A percentile compares a stretch with the other conserved stretches of the same genome.
Evolutionary conservation across 257 asterid species (phyloP).

Genomic region (Haberlea rhodopensis): DNA sequence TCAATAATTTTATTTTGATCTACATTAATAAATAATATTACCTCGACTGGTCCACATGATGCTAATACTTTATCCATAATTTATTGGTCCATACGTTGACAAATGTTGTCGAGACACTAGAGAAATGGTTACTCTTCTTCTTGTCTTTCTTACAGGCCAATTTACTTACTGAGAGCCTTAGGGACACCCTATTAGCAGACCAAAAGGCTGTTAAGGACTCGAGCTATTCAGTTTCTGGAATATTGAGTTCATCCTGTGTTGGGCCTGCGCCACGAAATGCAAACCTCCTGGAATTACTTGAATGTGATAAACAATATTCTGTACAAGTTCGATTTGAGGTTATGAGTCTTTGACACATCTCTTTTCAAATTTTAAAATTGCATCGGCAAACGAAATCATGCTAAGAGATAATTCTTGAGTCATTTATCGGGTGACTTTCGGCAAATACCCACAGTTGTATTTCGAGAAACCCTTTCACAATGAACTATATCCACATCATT

Average conservation of each 20-base stretch:
- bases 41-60: conserved; percentile 1
- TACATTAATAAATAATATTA: not conserved
- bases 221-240: conserved; percentile 64
- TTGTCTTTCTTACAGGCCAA: conserved; percentile 45
- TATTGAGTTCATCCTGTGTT: conserved; percentile 53
- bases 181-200: conserved; percentile 50
- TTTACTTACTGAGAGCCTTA: conserved; percentile 54
- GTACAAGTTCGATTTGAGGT: conserved; percentile 70
- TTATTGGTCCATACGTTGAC: conserved; percentile 7
- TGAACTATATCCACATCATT: not conserved
- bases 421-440: not conserved
- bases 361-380: not conserved
- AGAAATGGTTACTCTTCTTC: conserved; percentile 16
- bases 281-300: conserved; percentile 62
- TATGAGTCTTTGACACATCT: conserved; percentile 21
- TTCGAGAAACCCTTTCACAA: not conserved
- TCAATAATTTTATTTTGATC: not conserved
- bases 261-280: conserved; percentile 51
- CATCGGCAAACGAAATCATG: conserved; percentile 9
- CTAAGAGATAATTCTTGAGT: not conserved
- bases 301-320: conserved; percentile 37
- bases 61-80: not conserved
- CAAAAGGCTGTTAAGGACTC: conserved; percentile 48
- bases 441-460: not conserved
- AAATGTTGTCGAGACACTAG: conserved; percentile 11